Evolutionary conservation across 495 filamentous ascomycete genomes (phyloP).

Genomic region (Talaromyces trachyspermus): DNA sequence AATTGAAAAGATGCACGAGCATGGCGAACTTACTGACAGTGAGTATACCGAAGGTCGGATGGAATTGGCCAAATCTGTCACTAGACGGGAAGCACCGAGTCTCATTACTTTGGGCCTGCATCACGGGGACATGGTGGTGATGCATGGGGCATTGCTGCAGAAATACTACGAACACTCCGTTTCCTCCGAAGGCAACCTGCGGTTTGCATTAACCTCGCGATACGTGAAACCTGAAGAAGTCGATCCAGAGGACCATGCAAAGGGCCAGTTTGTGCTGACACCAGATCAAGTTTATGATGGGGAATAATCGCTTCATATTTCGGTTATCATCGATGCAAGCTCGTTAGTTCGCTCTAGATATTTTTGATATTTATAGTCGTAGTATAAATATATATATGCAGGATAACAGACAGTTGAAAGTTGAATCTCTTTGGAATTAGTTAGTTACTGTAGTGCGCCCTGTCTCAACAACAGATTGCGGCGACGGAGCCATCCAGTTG

Average conservation of each 20-base stretch:
- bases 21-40: constrained; percentile 13
- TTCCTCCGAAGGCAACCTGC: constrained; percentile 44
- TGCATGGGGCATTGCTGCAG: constrained; percentile 70
- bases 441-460: no score
- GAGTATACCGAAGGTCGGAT: constrained; percentile 16
- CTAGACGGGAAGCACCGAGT: constrained; percentile 11
- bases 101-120: constrained; percentile 40
- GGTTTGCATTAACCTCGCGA: constrained; percentile 54
- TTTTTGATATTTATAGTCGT: no score
- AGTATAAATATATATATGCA: no score
- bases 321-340: no score
- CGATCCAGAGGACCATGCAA: constrained; percentile 12
- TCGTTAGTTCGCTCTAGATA: no score
- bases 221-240: constrained; percentile 25
- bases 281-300: constrained; percentile 29
- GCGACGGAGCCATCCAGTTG: no score
- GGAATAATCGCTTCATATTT: no score
- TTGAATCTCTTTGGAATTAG: no score
- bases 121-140: constrained; percentile 78
- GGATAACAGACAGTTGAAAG: no score
- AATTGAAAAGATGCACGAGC: constrained; percentile 24
- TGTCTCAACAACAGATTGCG: no score
- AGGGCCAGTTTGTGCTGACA: constrained; percentile 22
- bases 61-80: constrained; percentile 9
- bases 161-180: constrained; percentile 68